These are phyloP conservation scores for Diaporthe humulicola DNA, from an alignment of 2,329 filamentous ascomycete species.

Conservation along the genomic window DNA sequence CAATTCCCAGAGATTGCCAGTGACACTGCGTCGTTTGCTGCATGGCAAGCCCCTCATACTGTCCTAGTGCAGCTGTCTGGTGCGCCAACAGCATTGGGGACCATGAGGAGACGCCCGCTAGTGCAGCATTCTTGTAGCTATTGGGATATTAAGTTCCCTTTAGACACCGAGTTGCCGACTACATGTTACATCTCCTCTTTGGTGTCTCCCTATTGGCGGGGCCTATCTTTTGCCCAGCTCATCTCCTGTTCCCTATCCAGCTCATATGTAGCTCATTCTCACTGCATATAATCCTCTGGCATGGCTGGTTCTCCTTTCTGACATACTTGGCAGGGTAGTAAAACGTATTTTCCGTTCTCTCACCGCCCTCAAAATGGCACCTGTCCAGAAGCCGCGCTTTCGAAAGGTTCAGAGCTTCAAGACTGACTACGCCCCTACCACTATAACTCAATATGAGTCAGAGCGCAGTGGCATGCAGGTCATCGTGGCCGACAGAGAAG, in stretches of 20 bases:
- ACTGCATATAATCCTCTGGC: neutral
- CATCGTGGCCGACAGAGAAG: conserved; percentile 90
- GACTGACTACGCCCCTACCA: conserved; percentile 89
- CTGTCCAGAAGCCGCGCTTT: conserved; percentile 73
- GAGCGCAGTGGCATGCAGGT: conserved; percentile 94
- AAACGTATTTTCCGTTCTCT: conserved; percentile 41
- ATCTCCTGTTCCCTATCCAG: conserved; percentile 10
- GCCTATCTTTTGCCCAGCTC: neutral
- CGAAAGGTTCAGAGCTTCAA: conserved; percentile 88
- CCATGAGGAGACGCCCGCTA: conserved; percentile 8
- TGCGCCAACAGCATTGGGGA: neutral
- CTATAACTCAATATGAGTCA: conserved; percentile 96
- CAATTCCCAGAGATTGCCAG: conserved; percentile 7
- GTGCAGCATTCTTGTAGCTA: conserved; percentile 25
- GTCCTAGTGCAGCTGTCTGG: conserved; percentile 9
- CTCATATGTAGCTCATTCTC: neutral
- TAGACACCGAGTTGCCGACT: conserved; percentile 14
- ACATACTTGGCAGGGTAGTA: conserved; percentile 42
- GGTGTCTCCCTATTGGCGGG: neutral
- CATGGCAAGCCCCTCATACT: neutral
- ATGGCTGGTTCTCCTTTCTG: conserved; percentile 36
- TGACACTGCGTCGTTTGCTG: neutral
- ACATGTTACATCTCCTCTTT: neutral
- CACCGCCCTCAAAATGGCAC: conserved; percentile 64
- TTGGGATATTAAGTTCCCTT: conserved; percentile 5